Base-by-base conservation (phyloP, 2,329 filamentous ascomycete species). In the Cladosporium sp. region DNA sequence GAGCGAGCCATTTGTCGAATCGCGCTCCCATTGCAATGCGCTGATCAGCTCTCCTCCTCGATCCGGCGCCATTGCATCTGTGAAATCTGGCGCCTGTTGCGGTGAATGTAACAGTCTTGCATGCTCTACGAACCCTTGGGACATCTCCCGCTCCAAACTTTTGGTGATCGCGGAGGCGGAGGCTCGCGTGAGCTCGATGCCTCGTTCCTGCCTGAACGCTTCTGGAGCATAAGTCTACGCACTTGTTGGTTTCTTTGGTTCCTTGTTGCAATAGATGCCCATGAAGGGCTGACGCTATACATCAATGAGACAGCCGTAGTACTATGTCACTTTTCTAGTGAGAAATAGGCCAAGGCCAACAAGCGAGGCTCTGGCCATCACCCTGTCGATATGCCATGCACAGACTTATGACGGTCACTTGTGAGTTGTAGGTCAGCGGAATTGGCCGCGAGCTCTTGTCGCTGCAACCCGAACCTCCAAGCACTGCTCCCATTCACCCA, bases 1-100 rank as follows among this genome's bases (percentile, higher is more conserved):
- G 73, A 66, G 72, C 75, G 70, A 78, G 73, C 69, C 78, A 76
- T 71, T 72, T 72, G 64, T 76, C 70, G 68, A 79, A 69, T 62
- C 72, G 72, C 68, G 70, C 69, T 71, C 73, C 74, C 76, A 80
- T 80, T 65, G 73, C 65, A 56, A 50, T 55, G 56, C 59, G 63
- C 63, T 49, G n/a, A 36, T 65, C 60, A 65, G 22, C 49, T 54
- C 59, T 37, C 42, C 55, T 52, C 67, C 70, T 67, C 69, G 57
- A 59, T 70, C 68, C 51, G 71, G 67, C 61, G 70, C 70, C 71
- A 73, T 73, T 66, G 65, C 66, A 70, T 68, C 62, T 56, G 63
- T 51, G 20, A 36, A 22, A 15, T 58, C 5, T 40, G 47, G 42
- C 20, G 54, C 42, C 42, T 30, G 25, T 19, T n/a, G 34, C 8